Percentiles rank a stretch among this genome's conserved stretches.
Conservation (phyloP, 2,329 filamentous ascomycete species). For the Diplodia intermedia region DNA sequence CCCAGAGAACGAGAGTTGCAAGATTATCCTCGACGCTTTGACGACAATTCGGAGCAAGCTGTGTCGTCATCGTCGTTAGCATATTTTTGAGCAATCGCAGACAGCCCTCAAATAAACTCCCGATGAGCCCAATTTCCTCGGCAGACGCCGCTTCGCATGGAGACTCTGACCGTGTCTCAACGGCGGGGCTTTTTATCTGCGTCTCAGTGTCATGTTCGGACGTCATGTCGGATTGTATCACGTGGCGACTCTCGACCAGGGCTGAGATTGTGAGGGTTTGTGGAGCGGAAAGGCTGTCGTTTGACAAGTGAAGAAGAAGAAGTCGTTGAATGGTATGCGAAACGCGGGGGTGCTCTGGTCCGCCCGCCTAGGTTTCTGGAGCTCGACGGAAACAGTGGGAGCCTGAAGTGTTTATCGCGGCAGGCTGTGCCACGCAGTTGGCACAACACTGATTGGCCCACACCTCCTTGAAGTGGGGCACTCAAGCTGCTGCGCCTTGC, state of each 20-base stretch:
- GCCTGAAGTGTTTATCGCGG: too few relatives aligned
- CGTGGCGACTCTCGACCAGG: not conserved
- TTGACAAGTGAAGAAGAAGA: too few relatives aligned
- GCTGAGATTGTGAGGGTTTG: not conserved
- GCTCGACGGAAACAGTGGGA: too few relatives aligned
- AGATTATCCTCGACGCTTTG: conserved; percentile 1
- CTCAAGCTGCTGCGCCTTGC: conserved; percentile 7
- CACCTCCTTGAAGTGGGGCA: not conserved
- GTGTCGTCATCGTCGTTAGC: not conserved
- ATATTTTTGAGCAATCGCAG: not conserved
- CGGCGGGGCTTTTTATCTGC: not conserved
- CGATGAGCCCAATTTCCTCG: not conserved
- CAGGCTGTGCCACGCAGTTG: too few relatives aligned
- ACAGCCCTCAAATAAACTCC: not conserved
- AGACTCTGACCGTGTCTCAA: not conserved
- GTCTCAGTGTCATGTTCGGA: not conserved
- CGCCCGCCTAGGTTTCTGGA: too few relatives aligned
- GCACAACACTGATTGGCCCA: too few relatives aligned
- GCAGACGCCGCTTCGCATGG: not conserved
- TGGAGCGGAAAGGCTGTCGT: too few relatives aligned
- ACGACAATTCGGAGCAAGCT: not conserved
- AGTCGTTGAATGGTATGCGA: too few relatives aligned
- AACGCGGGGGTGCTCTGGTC: too few relatives aligned
- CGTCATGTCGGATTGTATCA: not conserved
- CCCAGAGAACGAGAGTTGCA: conserved; percentile 31